phyloP scores from a whole-genome alignment of 495 filamentous ascomycete species.

The Halenospora varia region DNA sequence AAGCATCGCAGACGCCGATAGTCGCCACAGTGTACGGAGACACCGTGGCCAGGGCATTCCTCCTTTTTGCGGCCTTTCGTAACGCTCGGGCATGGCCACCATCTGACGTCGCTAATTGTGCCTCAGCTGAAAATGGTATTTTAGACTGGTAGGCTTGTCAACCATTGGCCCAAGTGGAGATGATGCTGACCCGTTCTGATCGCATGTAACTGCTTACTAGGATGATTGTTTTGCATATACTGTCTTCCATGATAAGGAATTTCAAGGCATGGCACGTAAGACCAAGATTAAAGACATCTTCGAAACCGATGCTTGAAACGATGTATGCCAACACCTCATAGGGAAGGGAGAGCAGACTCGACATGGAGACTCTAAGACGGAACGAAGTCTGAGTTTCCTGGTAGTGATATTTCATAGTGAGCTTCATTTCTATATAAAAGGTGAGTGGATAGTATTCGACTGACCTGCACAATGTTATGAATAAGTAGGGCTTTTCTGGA shows the following conservation, averaged over 20 bases:
- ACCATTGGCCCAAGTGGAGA: background rate
- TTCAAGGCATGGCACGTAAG: slow-evolving; percentile 49
- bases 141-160: slow-evolving; percentile 41
- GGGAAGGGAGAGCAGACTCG: slow-evolving; percentile 38
- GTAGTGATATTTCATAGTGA: too few species aligned
- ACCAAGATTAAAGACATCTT: slow-evolving; percentile 46
- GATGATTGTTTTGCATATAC: slow-evolving; percentile 42
- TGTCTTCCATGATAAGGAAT: slow-evolving; percentile 52
- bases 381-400: slow-evolving; percentile 3
- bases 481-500: too few species aligned
- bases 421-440: too few species aligned
- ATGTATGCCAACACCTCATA: slow-evolving; percentile 64
- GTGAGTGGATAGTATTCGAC: too few species aligned
- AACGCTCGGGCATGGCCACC: slow-evolving; percentile 53
- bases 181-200: background rate
- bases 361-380: slow-evolving; percentile 12
- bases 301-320: slow-evolving; percentile 46
- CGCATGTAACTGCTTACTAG: slow-evolving; percentile 2
- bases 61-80: slow-evolving; percentile 54
- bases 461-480: too few species aligned
- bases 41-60: slow-evolving; percentile 57
- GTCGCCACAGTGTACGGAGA: slow-evolving; percentile 57
- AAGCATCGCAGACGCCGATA: slow-evolving; percentile 56
- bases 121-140: slow-evolving; percentile 54
- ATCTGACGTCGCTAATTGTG: slow-evolving; percentile 39